Base-by-base conservation (phyloP, 1,284 basidiomycete species). In the Microbotryomycetes sp. region DNA sequence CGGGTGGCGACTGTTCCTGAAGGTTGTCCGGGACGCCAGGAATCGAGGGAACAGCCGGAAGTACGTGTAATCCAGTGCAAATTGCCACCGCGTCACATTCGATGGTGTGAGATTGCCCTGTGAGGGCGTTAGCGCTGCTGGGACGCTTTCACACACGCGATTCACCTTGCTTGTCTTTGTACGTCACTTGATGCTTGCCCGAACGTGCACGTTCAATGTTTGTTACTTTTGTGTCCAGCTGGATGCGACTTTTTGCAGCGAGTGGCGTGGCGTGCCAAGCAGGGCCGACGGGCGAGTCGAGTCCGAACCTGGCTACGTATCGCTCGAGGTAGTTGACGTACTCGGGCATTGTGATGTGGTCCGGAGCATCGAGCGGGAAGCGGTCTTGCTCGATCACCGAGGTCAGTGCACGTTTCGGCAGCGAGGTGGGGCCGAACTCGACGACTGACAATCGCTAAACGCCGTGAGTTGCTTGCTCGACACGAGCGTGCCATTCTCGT, bases 241-340 rank as follows among this genome's bases (percentile, higher is more conserved):
- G 75, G 58, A 85, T 79, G 50, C 78, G 73, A 2, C 76, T 65
- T 2, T 31, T 29, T 6, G 30, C 45, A 18, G 50, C 64, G 47
- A 41, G 45, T 59, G 56, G 48, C 29, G 62, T 47, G 4, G 61
- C 65, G n/a, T 59, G 45, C 65, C 65, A 66, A 23, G 50, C 52
- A 4, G 16, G 41, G 9, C 61, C 65, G 11, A 24, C 29, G 24
- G 61, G n/a, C 51, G 58, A 61, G 21, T 62, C 67, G 23, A 84
- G 69, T 5, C 73, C 63, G 70, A 84, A 85, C 56, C 81, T 75
- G 1, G 73, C 61, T 26, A 77, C 76, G 70, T 85, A 86, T 24
- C 74, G 76, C 45, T 78, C 71, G 27, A 86, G 78, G 72, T 86
- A 85, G n/a, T 77, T 70, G 45, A 83, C 81, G 70, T 83, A 86